These are phyloP conservation scores for Pyrenochaeta sp. DNA, from an alignment of 2,329 filamentous ascomycete species.

Conservation along the genomic window DNA sequence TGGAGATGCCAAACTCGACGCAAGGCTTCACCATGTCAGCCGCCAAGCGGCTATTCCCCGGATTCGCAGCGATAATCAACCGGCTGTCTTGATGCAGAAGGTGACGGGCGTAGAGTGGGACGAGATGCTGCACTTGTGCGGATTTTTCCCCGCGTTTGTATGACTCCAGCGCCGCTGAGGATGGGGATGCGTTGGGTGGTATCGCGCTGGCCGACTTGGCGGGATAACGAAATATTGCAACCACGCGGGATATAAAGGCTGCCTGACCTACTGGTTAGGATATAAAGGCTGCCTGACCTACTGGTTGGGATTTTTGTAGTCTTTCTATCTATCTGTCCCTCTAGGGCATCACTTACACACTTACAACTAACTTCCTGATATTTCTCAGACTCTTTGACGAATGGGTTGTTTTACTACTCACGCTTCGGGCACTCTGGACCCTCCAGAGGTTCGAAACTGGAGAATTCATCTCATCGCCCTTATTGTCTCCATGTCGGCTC, in stretches of 20 bases:
- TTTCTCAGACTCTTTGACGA: background rate
- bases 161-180: conserved; percentile 11
- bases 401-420: conserved; percentile 41
- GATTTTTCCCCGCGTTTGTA: conserved; percentile 21
- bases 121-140: conserved; percentile 17
- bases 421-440: conserved; percentile 43
- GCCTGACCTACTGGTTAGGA: too few species aligned
- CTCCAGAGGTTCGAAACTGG: conserved; percentile 47
- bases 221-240: background rate
- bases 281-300: too few species aligned
- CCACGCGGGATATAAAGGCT: conserved; percentile 1
- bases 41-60: conserved; percentile 27
- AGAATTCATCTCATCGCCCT: conserved; percentile 44
- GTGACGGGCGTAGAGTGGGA: conserved; percentile 15
- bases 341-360: background rate
- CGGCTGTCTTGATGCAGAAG: conserved; percentile 21
- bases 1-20: conserved; percentile 19
- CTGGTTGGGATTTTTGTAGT: background rate
- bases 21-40: conserved; percentile 24
- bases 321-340: background rate
- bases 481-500: conserved; percentile 47
- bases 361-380: background rate
- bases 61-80: conserved; percentile 22
- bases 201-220: conserved; percentile 14
- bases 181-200: too few species aligned